Base-by-base conservation (phyloP, 2,329 filamentous ascomycete genomes). In the Didymella pinodella region DNA sequence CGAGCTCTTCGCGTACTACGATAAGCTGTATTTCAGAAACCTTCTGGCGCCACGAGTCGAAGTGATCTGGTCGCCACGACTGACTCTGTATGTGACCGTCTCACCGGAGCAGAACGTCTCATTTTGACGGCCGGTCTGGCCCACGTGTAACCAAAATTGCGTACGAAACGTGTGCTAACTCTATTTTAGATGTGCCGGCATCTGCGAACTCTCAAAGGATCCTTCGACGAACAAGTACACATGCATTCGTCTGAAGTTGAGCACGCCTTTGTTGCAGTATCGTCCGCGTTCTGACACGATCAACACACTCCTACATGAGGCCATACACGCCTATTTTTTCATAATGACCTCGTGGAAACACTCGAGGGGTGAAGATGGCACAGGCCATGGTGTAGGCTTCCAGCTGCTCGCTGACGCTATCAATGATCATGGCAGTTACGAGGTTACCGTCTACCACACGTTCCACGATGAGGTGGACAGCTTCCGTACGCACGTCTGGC, bases 251-350 rank as follows among this genome's bases (percentile, higher is more conserved):
- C 64, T 81, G 41, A 81, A 81, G 64, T 67, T 81, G 40, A 80
- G 78, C 56, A 78, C 79, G 32, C 73, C 79, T 26, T 66, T 81
- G 48, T 71, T 81, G 48, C 80, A 81, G 59, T 81, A 76, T 60
- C 75, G 79, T 34, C 78, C 79, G 5, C 74, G 78, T 31, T 69
- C 70, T 47, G 79, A 81, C 62, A 77, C 77, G 1, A 68, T 81
- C 57, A 78, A 81, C 57, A 81, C 79, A 0, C 66, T 81, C 20
- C 68, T 81, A 3, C 79, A 81, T 57, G 79, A 81, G 58, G 73
- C 76, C 2, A 80, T 81, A 18, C 79, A 81, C 48, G 79, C 79
- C 26, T 81, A 81, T 62, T 80, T 81, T 69, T 81, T 81, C 67
- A 68, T 81, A 36, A 80, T 77, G 14, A 79, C 78, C 2, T 78